Conservation (phyloP, 805 yeast species). For the Blastobotrys terrestris region DNA sequence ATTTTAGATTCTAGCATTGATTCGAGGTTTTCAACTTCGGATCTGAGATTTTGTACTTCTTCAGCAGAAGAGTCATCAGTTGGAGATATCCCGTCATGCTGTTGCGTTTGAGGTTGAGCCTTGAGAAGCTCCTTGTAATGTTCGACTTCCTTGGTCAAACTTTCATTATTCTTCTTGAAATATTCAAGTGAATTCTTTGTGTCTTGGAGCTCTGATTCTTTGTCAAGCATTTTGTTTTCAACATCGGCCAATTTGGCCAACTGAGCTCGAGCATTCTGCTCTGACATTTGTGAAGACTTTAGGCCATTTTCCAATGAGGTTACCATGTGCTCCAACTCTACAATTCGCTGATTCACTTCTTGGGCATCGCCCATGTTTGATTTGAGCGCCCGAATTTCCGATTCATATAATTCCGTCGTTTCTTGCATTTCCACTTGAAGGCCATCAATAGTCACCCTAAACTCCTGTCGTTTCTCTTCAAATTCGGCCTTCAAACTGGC, state of each 20-base stretch:
- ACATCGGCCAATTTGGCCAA: constrained; percentile 30
- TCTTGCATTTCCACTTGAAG: constrained; percentile 23
- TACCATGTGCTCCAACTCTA: constrained; percentile 24
- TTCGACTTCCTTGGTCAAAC: constrained; percentile 1
- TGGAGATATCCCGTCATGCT: no score
- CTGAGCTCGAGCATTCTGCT: constrained; percentile 27
- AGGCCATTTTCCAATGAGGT: constrained; percentile 22
- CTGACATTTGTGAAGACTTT: constrained; percentile 21
- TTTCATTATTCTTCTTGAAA: constrained; percentile 6
- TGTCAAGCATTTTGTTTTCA: constrained; percentile 31
- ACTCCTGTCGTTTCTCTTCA: constrained; percentile 28
- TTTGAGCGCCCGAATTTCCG: constrained; percentile 17
- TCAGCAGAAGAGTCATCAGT: background rate
- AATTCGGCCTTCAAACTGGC: constrained; percentile 22
- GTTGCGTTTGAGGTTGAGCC: background rate
- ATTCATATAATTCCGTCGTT: constrained; percentile 18
- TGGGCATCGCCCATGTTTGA: constrained; percentile 19
- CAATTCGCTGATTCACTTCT: constrained; percentile 19
- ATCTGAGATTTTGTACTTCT: constrained; percentile 8
- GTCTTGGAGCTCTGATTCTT: constrained; percentile 24
- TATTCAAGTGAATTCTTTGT: constrained; percentile 14
- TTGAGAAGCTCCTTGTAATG: constrained; percentile 6
- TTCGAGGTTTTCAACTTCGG: constrained; percentile 26
- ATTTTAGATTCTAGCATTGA: constrained; percentile 23
- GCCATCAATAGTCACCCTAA: constrained; percentile 27